Conservation (phyloP, 495 filamentous ascomycete genomes). For the Hypoxylon lienhwacheense region DNA sequence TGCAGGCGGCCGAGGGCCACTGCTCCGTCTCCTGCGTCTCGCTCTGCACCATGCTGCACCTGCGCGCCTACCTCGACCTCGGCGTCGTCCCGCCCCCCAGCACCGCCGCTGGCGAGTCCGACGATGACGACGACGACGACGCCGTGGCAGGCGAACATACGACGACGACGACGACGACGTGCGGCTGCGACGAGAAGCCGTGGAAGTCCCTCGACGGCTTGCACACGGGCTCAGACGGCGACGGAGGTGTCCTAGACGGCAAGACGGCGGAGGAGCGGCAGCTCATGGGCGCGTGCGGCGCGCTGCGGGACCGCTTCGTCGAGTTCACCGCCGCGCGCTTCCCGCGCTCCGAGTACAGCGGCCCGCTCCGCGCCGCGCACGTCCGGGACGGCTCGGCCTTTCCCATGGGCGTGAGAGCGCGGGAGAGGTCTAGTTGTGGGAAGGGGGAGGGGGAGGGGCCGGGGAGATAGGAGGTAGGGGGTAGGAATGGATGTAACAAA, state of each 20-base stretch:
- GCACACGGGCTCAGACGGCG: background rate
- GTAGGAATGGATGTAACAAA: too few relatives aligned
- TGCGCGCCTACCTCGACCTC: conserved; percentile 44
- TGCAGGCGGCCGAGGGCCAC: conserved; percentile 50
- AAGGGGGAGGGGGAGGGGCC: background rate
- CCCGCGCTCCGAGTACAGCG: conserved; percentile 1
- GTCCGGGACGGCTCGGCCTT: background rate
- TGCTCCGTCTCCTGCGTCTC: conserved; percentile 45
- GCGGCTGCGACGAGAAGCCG: conserved; percentile 43
- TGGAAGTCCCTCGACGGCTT: conserved; percentile 29
- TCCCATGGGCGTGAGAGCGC: too few relatives aligned
- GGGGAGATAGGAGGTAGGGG: too few relatives aligned
- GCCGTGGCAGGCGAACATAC: too few relatives aligned
- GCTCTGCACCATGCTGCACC: conserved; percentile 42
- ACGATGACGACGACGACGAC: conserved; percentile 36
- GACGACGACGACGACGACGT: conserved; percentile 49
- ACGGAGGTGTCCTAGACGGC: background rate
- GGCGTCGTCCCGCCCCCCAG: conserved; percentile 48
- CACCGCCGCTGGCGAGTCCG: conserved; percentile 39
- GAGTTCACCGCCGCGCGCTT: conserved; percentile 1
- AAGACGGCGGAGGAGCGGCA: conserved; percentile 16
- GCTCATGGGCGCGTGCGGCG: conserved; percentile 8
- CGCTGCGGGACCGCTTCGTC: conserved; percentile 8
- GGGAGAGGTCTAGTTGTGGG: conserved; percentile 2
- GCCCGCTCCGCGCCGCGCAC: conserved; percentile 3